Base-by-base conservation (phyloP, 805 yeast genomes). In the Nakazawaea laoshanensis region DNA sequence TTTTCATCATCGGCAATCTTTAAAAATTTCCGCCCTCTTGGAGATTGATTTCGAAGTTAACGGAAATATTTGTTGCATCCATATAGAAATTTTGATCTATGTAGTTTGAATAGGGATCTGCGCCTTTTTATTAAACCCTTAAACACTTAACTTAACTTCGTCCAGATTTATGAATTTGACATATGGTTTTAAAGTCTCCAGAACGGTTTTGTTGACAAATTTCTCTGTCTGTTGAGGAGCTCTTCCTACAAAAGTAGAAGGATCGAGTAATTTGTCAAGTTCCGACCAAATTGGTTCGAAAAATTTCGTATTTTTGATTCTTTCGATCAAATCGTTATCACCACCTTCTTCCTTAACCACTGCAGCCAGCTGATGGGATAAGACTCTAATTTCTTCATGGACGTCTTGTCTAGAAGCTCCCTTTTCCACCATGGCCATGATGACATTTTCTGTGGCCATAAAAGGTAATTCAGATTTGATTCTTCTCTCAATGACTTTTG, bases 351-450 rank as follows among this genome's bases (percentile, higher is more conserved):
- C 95, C 61, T 92, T 92, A 38, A 92, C 98, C 40, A 88, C 96
- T 32, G 85, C 88, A 40, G 95, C 88, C 9, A 98, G 98, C 66
- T 92, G 89, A 59, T 92, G 98, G 9, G 96, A 85, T 40, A 92
- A 70, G 19, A 92, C 97, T 63, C 98, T 79, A 63, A 92, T 88
- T 63, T 83, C 82, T 67, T 92, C 98, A 62, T 92, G 98, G 53
- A 95, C 89, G 38, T 89, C 96, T 69, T 92, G 98, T 73, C 98
- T 82, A 20, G 94, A 87, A 20, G 84, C 97, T 48, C 97, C 97
- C 57, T 81, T 80, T 63, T 87, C 94, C 38, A 92, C 98, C 96
- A 92, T 92, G 34, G 98, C 98, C 98, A 92, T 92, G 59, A 92
- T 92, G 59, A 92, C 74, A 64, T 92, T 92, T 66, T 92, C 98